phyloP scores from a whole-genome alignment of 1,284 basidiomycete genomes.

The Leccinum fallax region DNA sequence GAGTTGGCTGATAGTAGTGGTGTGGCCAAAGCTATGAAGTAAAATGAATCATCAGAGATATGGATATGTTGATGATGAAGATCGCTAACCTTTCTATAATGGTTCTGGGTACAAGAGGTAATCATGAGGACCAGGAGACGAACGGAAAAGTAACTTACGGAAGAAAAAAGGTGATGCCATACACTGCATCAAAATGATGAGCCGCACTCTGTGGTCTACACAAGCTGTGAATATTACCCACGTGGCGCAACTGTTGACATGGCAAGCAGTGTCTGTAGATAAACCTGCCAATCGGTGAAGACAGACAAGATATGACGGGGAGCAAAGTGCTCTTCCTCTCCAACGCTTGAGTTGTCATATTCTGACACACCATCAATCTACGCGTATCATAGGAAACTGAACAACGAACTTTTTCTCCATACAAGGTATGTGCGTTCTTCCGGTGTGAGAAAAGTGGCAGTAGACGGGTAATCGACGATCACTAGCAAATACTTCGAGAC shows the following conservation, averaged over 20 bases:
- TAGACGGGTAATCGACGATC: constrained; percentile 51
- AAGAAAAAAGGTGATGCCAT: constrained; percentile 66
- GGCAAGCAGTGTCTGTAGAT: constrained; percentile 45
- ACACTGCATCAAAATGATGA: constrained; percentile 35
- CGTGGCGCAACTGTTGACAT: constrained; percentile 60
- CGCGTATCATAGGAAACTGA: neutral
- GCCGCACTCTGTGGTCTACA: neutral
- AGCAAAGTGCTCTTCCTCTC: constrained; percentile 46
- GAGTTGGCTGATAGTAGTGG: constrained; percentile 60
- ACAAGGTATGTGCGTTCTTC: constrained; percentile 48
- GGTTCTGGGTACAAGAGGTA: constrained; percentile 42
- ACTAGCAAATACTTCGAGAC: constrained; percentile 29
- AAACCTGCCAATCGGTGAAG: constrained; percentile 65
- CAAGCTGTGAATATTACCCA: constrained; percentile 37
- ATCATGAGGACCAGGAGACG: neutral
- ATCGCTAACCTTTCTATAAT: constrained; percentile 58
- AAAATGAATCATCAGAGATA: constrained; percentile 1
- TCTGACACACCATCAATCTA: constrained; percentile 13
- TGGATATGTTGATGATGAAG: neutral
- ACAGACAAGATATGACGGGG: constrained; percentile 52
- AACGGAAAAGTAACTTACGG: constrained; percentile 47
- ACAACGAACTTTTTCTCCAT: constrained; percentile 56
- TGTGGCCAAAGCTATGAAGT: constrained; percentile 53
- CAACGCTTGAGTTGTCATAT: constrained; percentile 65
- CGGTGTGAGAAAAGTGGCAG: constrained; percentile 48